Conservation (phyloP, 768 basidiomycete species). For the Suillus subluteus region DNA sequence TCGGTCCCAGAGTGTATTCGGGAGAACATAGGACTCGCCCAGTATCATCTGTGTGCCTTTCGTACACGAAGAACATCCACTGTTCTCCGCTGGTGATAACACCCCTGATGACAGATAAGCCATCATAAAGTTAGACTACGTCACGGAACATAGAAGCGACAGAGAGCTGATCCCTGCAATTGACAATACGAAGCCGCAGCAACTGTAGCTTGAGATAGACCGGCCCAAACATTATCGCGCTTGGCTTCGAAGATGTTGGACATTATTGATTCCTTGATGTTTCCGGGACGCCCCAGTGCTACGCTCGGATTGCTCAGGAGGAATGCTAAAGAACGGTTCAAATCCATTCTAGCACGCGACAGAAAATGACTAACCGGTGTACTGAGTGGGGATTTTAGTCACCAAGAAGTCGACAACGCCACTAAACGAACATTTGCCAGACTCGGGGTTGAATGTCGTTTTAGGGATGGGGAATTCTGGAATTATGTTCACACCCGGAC, state of each 20-base stretch:
- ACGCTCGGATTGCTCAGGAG: conserved; percentile 17
- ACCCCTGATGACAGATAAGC: background rate
- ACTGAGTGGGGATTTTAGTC: conserved; percentile 15
- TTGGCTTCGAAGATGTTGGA: conserved; percentile 24
- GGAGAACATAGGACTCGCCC: background rate
- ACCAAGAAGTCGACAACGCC: conserved; percentile 19
- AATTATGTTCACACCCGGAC: conserved; percentile 22
- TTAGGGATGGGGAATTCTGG: conserved; percentile 26
- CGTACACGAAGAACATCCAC: background rate
- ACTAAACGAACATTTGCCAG: conserved; percentile 22
- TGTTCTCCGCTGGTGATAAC: background rate
- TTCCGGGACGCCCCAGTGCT: background rate
- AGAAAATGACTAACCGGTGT: conserved; percentile 14
- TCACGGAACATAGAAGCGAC: background rate
- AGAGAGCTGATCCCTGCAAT: conserved; percentile 4
- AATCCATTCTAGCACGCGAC: background rate
- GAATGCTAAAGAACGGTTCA: conserved; percentile 14
- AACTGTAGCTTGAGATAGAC: conserved; percentile 19
- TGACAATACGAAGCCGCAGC: conserved; percentile 16
- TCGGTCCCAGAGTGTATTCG: background rate
- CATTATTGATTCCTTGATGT: conserved; percentile 6
- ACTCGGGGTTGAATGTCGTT: conserved; percentile 14
- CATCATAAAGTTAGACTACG: background rate
- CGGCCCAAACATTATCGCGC: conserved; percentile 20
- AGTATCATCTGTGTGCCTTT: background rate